Base-by-base conservation (phyloP, 2,329 filamentous ascomycete genomes). In the Malbranchea zuffiana region DNA sequence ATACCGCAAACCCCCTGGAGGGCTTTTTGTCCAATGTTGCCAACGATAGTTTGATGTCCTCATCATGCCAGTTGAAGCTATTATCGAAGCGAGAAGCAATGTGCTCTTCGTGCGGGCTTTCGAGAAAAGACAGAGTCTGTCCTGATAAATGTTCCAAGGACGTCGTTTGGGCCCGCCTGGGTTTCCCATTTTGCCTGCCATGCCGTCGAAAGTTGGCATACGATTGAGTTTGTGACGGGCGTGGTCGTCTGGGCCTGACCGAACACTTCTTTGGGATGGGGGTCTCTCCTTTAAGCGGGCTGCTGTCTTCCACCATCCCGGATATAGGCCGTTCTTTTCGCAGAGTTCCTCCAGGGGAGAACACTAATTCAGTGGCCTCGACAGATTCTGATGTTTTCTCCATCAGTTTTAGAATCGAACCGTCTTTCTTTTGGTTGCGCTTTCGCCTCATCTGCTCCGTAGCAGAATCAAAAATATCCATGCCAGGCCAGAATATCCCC, bases 401-500 rank as follows among this genome's bases (percentile, higher is more conserved):
- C 65, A 70, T 67, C 43, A 54, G 57, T 44, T 55, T 64, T 31
- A 69, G 36, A 16, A 63, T 56, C 20, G 54, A 61, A 8, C 54
- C 55, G 30, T 69, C 65, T 43, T 70, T 70, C 46, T 67, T 69
- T 47, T 70, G 67, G 39, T 70, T 70, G 26, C 67, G 62, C 41
- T 60, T 65, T 28, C 61, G 59, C 43, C 59, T 62, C 61, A 66
- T 67, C 35, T 66, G 59, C 38, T 60, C 53, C 0, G 65, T 67
- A 10, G 67, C 67, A 19, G 67, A 65, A 48, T 70, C 67, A 44
- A 69, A 70, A 19, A 69, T 53, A 42, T 64, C 62, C 67, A 70
- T 70, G 13, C 67, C 67, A 17, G 66, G 66, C 62, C 63, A 69
- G 23, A 61, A 47, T 12, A 66, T 53, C 1, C 67, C 67, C 45